Evolutionary conservation across 2,329 filamentous ascomycete species (phyloP).

Genomic region (Fusarium concolor): DNA sequence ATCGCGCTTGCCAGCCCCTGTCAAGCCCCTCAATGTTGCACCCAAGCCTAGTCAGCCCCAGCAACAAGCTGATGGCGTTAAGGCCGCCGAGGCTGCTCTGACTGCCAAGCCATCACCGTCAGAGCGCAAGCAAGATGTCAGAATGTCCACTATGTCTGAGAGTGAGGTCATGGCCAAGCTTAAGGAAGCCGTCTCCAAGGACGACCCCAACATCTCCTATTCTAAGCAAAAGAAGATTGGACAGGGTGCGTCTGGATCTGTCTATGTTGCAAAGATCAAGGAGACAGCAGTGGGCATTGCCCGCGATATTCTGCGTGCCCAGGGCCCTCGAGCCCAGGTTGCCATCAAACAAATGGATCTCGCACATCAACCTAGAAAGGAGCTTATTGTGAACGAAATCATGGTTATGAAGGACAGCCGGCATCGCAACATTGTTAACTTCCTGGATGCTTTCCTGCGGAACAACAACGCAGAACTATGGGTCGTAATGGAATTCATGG

Average conservation of each 20-base stretch:
- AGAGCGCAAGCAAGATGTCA: conserved; percentile 88
- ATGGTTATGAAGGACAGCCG: conserved; percentile 99
- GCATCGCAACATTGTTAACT: conserved; percentile 99
- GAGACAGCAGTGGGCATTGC: conserved; percentile 89
- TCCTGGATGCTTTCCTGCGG: conserved; percentile 94
- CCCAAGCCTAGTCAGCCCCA: conserved; percentile 68
- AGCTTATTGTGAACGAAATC: conserved; percentile 98
- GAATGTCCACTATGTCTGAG: conserved; percentile 99
- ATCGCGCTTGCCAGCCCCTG: conserved; percentile 68
- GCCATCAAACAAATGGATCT: conserved; percentile 99
- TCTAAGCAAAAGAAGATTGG: conserved; percentile 99
- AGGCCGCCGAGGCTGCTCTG: conserved; percentile 89
- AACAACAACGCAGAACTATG: conserved; percentile 97
- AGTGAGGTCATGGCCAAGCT: conserved; percentile 96
- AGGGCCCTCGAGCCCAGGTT: conserved; percentile 87
- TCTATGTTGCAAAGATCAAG: conserved; percentile 97
- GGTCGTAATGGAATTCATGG: conserved; percentile 99
- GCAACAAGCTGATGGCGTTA: conserved; percentile 74
- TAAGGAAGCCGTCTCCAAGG: conserved; percentile 93
- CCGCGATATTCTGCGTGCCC: conserved; percentile 79
- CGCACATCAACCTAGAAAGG: conserved; percentile 95
- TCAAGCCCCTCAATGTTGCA: conserved; percentile 84
- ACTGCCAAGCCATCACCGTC: conserved; percentile 80
- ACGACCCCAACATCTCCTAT: conserved; percentile 94
- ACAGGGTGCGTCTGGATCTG: conserved; percentile 96